Evolutionary conservation across 192 early-diverging fungal genomes (phyloP), one percentile per base, ranked within the genome.

Genomic region (Thoreauomyces humboldtii): DNA sequence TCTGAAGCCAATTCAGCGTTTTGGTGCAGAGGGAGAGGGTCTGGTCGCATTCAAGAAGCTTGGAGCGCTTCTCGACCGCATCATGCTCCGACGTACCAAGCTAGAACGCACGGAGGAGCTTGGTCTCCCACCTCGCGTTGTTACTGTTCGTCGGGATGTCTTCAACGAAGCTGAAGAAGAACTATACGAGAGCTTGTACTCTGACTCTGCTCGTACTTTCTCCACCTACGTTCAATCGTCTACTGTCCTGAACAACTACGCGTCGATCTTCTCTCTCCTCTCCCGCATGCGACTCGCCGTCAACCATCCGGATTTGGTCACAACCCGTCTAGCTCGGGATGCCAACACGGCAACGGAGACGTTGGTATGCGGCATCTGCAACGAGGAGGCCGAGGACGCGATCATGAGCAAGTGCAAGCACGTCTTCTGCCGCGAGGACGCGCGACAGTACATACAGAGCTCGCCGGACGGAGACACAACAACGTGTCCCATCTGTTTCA

Each of bases 1-100:
- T 11, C 72, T 94, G 11, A 93, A 92, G 63, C 93, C 94, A 5
- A 96, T 96, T 57, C 94, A 96, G 71, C 65, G 73, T 17, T 77
- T 85, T 74, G 94, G 89, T 9, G 73, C 79, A 7, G 55, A 60
- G 4, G 86, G 83, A 6, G 73, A 77, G 25, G 89, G 91, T 34
- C 70, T 73, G 15, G 62, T 59, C 0, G 88, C 86, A 3, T 91
- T 95, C 62, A 52, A 76, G 14, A 95, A 94, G 68, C 83, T 97
- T 0, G 74, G 82, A 7, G 52, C 73, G 17, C 77, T 97, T 29
- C 77, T 97, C 12, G 90, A 92, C 61, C 79, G 78, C 25, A 89
- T 95, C 67, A 95, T 97, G 93, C 73, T 97, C 7, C 81, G 94
- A 25, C 80, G 93, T 59, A 95, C 93, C 24, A 97, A 97, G 65